Evolutionary conservation across 1,284 basidiomycete genomes (phyloP).

Genomic region (Ustilago cynodontis): DNA sequence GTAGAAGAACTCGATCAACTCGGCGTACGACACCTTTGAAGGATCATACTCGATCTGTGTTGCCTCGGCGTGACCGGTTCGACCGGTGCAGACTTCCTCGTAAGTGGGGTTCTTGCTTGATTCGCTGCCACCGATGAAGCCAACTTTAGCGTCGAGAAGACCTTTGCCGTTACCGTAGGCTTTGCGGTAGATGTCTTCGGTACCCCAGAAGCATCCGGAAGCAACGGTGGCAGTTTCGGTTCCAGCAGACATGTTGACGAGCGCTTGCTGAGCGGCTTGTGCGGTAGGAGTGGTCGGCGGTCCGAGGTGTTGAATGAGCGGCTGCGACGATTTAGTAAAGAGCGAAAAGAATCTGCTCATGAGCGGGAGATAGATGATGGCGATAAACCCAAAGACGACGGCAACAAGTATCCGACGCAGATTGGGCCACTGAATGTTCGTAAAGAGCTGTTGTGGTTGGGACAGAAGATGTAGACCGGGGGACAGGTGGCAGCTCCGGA

Average conservation of each 20-base stretch:
- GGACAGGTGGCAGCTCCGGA: slow-evolving; percentile 15
- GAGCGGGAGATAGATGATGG: slow-evolving; percentile 28
- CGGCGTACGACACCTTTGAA: slow-evolving; percentile 79
- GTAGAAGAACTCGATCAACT: slow-evolving; percentile 77
- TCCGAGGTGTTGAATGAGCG: slow-evolving; percentile 51
- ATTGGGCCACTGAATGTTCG: slow-evolving; percentile 16
- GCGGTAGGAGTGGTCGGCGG: slow-evolving; percentile 51
- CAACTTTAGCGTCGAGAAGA: slow-evolving; percentile 61
- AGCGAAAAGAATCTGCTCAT: slow-evolving; percentile 59
- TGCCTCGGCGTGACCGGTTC: slow-evolving; percentile 90
- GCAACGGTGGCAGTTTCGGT: slow-evolving; percentile 56
- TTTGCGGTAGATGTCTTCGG: slow-evolving; percentile 66
- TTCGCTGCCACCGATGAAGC: slow-evolving; percentile 64
- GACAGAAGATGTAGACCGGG: neutral
- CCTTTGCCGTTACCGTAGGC: slow-evolving; percentile 67
- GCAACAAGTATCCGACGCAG: slow-evolving; percentile 31
- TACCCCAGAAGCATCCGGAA: slow-evolving; percentile 69
- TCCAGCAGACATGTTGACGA: slow-evolving; percentile 41
- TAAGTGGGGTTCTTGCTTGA: slow-evolving; percentile 74
- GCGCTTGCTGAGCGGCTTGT: slow-evolving; percentile 48
- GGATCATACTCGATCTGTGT: slow-evolving; percentile 88
- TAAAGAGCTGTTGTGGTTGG: neutral
- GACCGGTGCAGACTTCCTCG: slow-evolving; percentile 78
- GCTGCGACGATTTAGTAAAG: slow-evolving; percentile 48
- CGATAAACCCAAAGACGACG: slow-evolving; percentile 16